Conservation (phyloP, 495 filamentous ascomycete species). For the Penicillium bialowiezense region DNA sequence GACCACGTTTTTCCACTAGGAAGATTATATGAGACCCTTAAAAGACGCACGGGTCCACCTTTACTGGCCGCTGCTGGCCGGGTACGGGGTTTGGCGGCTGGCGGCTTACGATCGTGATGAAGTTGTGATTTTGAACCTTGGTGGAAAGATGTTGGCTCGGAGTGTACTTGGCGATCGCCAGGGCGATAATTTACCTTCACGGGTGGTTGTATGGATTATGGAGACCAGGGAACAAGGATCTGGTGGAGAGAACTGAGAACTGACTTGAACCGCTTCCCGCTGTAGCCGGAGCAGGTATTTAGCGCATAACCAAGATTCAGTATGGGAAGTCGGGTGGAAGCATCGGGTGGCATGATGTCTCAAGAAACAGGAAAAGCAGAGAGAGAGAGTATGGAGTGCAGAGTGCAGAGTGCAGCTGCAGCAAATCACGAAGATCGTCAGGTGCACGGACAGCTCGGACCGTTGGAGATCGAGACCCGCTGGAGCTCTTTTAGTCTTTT, state of each 20-base stretch:
- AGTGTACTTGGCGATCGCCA: slow-evolving; percentile 28
- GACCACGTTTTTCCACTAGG: background rate
- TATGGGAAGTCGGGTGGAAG: too few species aligned
- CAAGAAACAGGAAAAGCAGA: background rate
- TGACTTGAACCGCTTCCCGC: too few species aligned
- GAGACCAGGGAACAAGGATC: too few species aligned
- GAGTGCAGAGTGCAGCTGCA: background rate
- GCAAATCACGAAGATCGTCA: background rate
- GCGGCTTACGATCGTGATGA: slow-evolving; percentile 24
- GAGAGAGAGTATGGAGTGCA: background rate
- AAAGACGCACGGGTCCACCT: background rate
- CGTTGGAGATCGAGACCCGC: background rate
- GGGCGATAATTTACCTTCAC: slow-evolving; percentile 28
- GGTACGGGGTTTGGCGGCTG: slow-evolving; percentile 33
- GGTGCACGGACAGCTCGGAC: background rate
- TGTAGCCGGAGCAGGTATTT: too few species aligned
- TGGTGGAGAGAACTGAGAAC: too few species aligned
- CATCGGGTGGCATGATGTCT: background rate
- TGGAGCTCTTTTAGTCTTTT: too few species aligned
- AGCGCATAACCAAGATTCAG: too few species aligned
- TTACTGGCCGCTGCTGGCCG: slow-evolving; percentile 19
- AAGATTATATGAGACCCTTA: background rate
- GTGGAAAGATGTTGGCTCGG: slow-evolving; percentile 7
- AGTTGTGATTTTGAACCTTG: slow-evolving; percentile 25
- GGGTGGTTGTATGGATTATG: slow-evolving; percentile 14